Evolutionary conservation across 2,329 filamentous ascomycete species (phyloP), one percentile per base, ranked within the genome.

Genomic region (Colletotrichum sp.): DNA sequence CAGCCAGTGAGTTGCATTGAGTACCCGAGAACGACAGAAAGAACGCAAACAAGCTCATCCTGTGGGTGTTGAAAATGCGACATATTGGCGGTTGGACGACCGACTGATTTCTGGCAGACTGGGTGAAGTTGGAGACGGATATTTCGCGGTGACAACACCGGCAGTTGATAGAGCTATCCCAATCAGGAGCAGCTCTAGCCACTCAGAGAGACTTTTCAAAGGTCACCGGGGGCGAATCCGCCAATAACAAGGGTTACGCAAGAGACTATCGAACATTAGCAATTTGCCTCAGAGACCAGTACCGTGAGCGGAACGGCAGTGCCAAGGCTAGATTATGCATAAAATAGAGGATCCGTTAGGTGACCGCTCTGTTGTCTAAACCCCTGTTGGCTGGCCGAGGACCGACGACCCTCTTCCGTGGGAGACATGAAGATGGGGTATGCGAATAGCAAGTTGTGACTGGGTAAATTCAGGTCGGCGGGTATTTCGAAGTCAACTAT

Each of bases 301-400:
- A 12, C 16, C 44, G 13, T 26, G 15, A 18, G 39, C 26, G n/a
- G 39, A 67, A 34, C 24, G 24, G 34, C 24, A 36, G 36, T 34
- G 70, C 32, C 70, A 68, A 68, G 64, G 57, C 70, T 73, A 30
- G 24, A 32, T 68, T 65, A 63, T 68, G 72, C 72, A 72, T 73
- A 73, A 72, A 66, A 28, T 49, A 55, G 24, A 39, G 21, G 34
- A 24, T 63, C 49, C 15, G 5, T 34, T 32, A 12, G 7, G 30
- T 62, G 10, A 62, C 18, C 32, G 44, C 16, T n/a, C 7, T 34
- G n/a, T 21, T 8, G n/a, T 13, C 4, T 16, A 15, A 60, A 36
- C 68, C 49, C 68, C 26, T 71, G 68, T 36, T 26, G 8, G n/a
- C 10, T 15, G 26, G 7, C 13, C 30, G 13, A 30, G 15, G 16